phyloP scores from a whole-genome alignment of 1,139 yeast genomes.

The Suhomyces coccinellae region DNA sequence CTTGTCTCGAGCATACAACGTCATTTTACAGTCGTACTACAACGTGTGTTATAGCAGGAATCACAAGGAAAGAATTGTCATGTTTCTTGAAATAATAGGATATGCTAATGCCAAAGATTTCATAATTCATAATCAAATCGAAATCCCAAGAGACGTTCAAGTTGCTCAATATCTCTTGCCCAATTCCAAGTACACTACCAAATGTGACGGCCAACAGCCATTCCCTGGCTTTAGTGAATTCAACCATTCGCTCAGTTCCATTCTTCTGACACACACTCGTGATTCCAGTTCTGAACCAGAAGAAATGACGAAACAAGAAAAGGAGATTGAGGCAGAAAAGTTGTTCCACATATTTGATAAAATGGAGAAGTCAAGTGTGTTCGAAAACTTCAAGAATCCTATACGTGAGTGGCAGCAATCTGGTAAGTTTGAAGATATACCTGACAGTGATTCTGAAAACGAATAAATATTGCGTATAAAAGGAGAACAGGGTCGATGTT shows the following conservation, averaged over 20 bases:
- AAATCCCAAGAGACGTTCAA: constrained; percentile 21
- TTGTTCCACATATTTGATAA: constrained; percentile 50
- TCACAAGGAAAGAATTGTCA: constrained; percentile 15
- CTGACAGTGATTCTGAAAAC: constrained; percentile 5
- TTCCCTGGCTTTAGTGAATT: constrained; percentile 11
- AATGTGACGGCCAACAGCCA: neutral
- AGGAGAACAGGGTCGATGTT: neutral
- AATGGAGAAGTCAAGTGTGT: constrained; percentile 47
- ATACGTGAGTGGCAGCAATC: constrained; percentile 36
- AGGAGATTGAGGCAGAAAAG: constrained; percentile 54
- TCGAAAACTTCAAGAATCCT: constrained; percentile 46
- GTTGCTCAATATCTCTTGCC: constrained; percentile 17
- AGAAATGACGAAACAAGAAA: constrained; percentile 50
- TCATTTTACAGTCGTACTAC: constrained; percentile 22
- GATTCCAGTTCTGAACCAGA: constrained; percentile 9
- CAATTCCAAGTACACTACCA: constrained; percentile 11
- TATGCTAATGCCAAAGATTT: constrained; percentile 21
- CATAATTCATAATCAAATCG: constrained; percentile 18
- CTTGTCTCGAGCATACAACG: constrained; percentile 17
- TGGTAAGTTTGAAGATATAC: constrained; percentile 31
- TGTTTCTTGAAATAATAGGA: constrained; percentile 29
- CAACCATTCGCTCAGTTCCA: constrained; percentile 12
- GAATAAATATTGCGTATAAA: neutral
- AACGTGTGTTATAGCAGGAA: constrained; percentile 14
- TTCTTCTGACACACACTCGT: constrained; percentile 10